phyloP scores from a whole-genome alignment of 1,139 yeast species.

The Lodderomyces margitis region DNA sequence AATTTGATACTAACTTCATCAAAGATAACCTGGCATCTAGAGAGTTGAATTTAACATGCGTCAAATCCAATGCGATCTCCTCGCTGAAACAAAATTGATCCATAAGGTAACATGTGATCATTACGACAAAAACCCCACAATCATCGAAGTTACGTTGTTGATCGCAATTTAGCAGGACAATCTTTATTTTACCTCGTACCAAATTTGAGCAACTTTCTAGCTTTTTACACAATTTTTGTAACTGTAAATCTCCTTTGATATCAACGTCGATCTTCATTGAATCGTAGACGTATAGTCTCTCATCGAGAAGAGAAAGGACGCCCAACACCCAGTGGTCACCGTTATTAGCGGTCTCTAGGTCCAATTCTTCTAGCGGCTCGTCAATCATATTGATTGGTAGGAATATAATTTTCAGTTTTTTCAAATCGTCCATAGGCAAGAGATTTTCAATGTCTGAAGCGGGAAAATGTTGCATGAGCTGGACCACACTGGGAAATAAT shows the following conservation, averaged over 20 bases:
- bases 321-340: conserved; percentile 50
- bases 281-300: conserved; percentile 36
- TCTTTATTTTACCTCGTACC: conserved; percentile 19
- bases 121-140: conserved; percentile 44
- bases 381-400: conserved; percentile 42
- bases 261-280: conserved; percentile 32
- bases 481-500: conserved; percentile 40
- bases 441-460: conserved; percentile 25
- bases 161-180: conserved; percentile 33
- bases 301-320: conserved; percentile 30
- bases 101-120: conserved; percentile 39
- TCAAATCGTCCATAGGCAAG: conserved; percentile 33
- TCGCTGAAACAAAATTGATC: conserved; percentile 22
- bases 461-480: conserved; percentile 40
- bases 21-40: conserved; percentile 29
- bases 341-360: conserved; percentile 31
- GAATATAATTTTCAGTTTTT: conserved; percentile 34
- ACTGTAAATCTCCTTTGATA: conserved; percentile 17
- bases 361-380: conserved; percentile 18
- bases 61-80: conserved; percentile 25
- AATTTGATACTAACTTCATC: conserved; percentile 17
- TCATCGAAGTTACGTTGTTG: conserved; percentile 48
- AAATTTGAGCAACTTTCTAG: conserved; percentile 24
- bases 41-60: conserved; percentile 28
- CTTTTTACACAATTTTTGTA: conserved; percentile 22